Percentiles rank a stretch among this genome's conserved stretches.
Conservation (phyloP, 257 asterid species). For the Ocimum tenuiflorum region DNA sequence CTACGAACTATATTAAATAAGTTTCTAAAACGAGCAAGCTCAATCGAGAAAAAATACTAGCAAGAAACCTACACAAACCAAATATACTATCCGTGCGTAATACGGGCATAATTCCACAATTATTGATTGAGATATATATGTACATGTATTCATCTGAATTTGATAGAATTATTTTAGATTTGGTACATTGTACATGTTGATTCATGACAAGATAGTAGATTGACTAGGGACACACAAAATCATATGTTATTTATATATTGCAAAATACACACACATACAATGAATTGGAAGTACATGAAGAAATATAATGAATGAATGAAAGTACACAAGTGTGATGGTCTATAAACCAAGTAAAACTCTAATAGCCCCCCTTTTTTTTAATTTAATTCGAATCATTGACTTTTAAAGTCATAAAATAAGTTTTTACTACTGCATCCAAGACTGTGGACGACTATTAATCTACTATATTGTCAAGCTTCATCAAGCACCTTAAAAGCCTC, state of each 20-base stretch:
- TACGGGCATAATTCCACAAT: background rate
- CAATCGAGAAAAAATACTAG: too few relatives aligned
- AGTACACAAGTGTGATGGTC: background rate
- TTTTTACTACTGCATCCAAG: too few relatives aligned
- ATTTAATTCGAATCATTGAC: background rate
- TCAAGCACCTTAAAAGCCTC: too few relatives aligned
- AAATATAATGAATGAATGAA: background rate
- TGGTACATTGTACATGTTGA: constrained; percentile 18
- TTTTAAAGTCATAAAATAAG: too few relatives aligned
- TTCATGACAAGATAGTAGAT: constrained; percentile 11
- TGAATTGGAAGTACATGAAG: background rate
- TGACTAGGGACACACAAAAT: constrained; percentile 4
- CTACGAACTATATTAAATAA: too few relatives aligned
- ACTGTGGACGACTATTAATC: too few relatives aligned
- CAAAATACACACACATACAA: background rate
- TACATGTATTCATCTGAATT: background rate
- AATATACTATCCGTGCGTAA: too few relatives aligned
- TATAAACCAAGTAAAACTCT: background rate
- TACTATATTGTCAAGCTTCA: too few relatives aligned
- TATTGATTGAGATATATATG: background rate
- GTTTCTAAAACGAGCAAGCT: too few relatives aligned
- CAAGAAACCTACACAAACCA: too few relatives aligned
- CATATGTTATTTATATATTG: constrained; percentile 2
- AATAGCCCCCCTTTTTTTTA: background rate
- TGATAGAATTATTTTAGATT: background rate